Conservation (phyloP, 176 grass and related monocot species). For the Oryza glumipatula region DNA sequence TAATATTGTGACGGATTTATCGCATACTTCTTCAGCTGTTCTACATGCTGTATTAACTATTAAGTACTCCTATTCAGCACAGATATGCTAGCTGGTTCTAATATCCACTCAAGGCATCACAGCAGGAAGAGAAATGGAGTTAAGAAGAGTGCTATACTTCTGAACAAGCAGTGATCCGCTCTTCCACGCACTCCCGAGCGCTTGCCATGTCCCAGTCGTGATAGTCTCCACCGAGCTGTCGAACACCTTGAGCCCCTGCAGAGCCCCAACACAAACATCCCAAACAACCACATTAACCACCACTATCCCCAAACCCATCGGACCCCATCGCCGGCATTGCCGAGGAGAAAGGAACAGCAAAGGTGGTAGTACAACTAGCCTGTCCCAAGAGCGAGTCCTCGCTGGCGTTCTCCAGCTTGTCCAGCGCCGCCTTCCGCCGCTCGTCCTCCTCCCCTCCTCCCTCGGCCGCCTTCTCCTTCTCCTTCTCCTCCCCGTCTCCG, state of each 20-base stretch:
- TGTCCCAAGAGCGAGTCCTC: constrained; percentile 89
- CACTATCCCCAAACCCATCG: constrained; percentile 6
- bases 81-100: neutral
- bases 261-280: constrained; percentile 21
- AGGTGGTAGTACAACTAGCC: constrained; percentile 38
- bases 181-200: constrained; percentile 81
- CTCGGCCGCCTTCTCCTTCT: neutral
- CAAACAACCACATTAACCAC: constrained; percentile 11
- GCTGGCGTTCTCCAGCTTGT: constrained; percentile 82
- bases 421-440: constrained; percentile 59
- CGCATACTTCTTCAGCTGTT: constrained; percentile 13
- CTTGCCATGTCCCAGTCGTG: constrained; percentile 79
- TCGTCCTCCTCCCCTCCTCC: constrained; percentile 30
- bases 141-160: constrained; percentile 46
- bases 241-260: constrained; percentile 84
- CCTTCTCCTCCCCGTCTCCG: constrained; percentile 14
- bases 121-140: constrained; percentile 18
- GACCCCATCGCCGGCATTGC: neutral
- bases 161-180: constrained; percentile 78
- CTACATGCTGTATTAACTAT: neutral
- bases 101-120: neutral
- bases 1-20: neutral
- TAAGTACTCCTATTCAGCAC: neutral
- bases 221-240: constrained; percentile 89
- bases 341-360: neutral